Base-by-base conservation (phyloP, 495 filamentous ascomycete genomes). In the Amniculicola lignicola region DNA sequence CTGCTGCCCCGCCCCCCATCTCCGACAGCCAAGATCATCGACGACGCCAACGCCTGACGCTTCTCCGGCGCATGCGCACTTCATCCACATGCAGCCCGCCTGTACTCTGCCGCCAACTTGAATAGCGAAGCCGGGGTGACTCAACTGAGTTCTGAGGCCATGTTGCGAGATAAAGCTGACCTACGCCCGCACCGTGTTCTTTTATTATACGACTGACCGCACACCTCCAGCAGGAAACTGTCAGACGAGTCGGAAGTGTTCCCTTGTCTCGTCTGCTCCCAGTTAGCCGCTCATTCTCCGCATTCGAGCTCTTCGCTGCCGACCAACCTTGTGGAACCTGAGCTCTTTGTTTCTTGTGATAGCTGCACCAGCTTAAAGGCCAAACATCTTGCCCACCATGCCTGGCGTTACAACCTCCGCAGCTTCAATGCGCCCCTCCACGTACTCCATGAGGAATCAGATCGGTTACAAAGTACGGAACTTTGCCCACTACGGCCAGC, bases 381-480 rank as follows among this genome's bases (percentile, higher is more conserved):
- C 47, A 4, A 29, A 15, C 28, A 33, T 15, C 23, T n/a, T n/a
- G 24, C 38, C 11, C 43, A 48, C 11, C 18, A 54, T 49, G 43
- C 24, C 51, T n/a, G n/a, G n/a, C n/a, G n/a, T n/a, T n/a, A n/a
- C n/a, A 1, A 12, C 41, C 21, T 57, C 61, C 19, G 38, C 51
- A 5, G 16, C 3, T 28, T 18, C n/a, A 15, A 33, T 29, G 27
- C 3, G 43, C 3, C 33, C 46, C 31, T 45, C 44, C 15, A 54
- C 53, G 39, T 39, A 51, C 38, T 58, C 61, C 2, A 45, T 64
- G n/a, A 48, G 57, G 19, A 52, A 52, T 31, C 53, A 63, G 39
- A 59, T 63, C 14, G 54, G 43, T 44, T 61, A 31, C 59, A 58
- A 58, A 18, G 44, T 62, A 10, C 56, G 60, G 7, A 63, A 57